Percentiles rank a stretch among this genome's conserved stretches.
Evolutionary conservation across 352 stramenopile species (phyloP).

Genomic region (Phytophthora kernoviae): DNA sequence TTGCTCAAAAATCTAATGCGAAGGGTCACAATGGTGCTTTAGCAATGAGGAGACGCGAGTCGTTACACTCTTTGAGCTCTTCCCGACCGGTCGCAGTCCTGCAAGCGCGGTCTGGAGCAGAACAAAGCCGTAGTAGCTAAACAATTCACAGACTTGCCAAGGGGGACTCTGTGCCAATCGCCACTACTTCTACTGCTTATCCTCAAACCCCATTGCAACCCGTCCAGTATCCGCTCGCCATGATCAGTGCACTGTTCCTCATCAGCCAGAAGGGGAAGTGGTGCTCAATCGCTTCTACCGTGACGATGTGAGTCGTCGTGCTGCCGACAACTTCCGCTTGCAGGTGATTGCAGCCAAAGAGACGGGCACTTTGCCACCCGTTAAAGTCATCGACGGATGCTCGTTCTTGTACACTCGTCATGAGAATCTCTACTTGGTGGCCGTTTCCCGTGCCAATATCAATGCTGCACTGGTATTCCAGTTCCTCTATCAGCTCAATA

Average conservation of each 20-base stretch:
- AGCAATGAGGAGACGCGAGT: slow-evolving; percentile 14
- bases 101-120: slow-evolving; percentile 27
- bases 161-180: too few relatives aligned
- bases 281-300: slow-evolving; percentile 86
- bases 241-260: slow-evolving; percentile 85
- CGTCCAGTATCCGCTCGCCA: slow-evolving; percentile 12
- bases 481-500: slow-evolving; percentile 96
- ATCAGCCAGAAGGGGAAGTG: slow-evolving; percentile 86
- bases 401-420: slow-evolving; percentile 98
- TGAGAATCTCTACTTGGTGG: slow-evolving; percentile 98
- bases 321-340: slow-evolving; percentile 71
- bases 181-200: too few relatives aligned
- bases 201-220: too few relatives aligned
- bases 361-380: slow-evolving; percentile 92
- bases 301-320: slow-evolving; percentile 76
- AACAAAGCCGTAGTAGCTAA: slow-evolving; percentile 3
- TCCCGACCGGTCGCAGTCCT: slow-evolving; percentile 28
- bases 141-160: too few relatives aligned
- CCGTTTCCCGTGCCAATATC: slow-evolving; percentile 96
- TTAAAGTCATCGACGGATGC: slow-evolving; percentile 97
- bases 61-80: slow-evolving; percentile 13
- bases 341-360: slow-evolving; percentile 97
- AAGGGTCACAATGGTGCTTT: background rate
- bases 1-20: slow-evolving; percentile 3
- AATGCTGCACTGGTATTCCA: slow-evolving; percentile 97